These are phyloP conservation scores for Exophiala lecanii-corni DNA, from an alignment of 2,329 filamentous ascomycete species.

Conservation along the genomic window DNA sequence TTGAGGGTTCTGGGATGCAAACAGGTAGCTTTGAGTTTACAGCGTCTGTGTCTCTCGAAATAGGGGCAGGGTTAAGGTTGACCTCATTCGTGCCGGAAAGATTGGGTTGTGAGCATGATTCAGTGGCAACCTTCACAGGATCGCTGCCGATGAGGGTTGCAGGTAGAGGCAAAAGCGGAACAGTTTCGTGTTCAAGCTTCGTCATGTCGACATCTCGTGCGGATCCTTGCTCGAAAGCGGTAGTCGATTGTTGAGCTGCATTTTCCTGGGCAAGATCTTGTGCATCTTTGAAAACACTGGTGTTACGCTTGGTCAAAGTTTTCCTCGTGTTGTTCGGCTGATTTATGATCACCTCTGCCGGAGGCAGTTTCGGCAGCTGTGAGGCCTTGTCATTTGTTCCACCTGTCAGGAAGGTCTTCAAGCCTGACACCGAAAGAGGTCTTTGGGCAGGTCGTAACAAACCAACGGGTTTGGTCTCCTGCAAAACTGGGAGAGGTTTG, in stretches of 20 bases:
- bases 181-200: slow-evolving; percentile 23
- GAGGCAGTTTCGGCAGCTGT: slow-evolving; percentile 7
- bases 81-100: slow-evolving; percentile 24
- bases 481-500: slow-evolving; percentile 30
- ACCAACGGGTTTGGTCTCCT: slow-evolving; percentile 43
- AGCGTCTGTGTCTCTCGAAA: slow-evolving; percentile 16
- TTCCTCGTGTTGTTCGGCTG: slow-evolving; percentile 41
- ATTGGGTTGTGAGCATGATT: slow-evolving; percentile 21
- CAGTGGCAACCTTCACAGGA: slow-evolving; percentile 21
- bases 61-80: slow-evolving; percentile 11
- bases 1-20: slow-evolving; percentile 9
- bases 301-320: slow-evolving; percentile 48
- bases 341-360: slow-evolving; percentile 24
- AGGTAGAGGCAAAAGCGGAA: slow-evolving; percentile 10
- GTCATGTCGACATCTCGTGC: slow-evolving; percentile 2
- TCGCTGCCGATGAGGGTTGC: slow-evolving; percentile 23
- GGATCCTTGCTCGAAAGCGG: not conserved
- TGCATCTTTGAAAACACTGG: slow-evolving; percentile 52
- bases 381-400: slow-evolving; percentile 6
- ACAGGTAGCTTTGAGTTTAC: slow-evolving; percentile 4
- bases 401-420: slow-evolving; percentile 37
- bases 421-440: slow-evolving; percentile 40
- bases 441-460: slow-evolving; percentile 60
- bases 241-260: slow-evolving; percentile 13
- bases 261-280: slow-evolving; percentile 31